Evolutionary conservation across 2,329 filamentous ascomycete species (phyloP).

Genomic region (Beauveria brongniartii): DNA sequence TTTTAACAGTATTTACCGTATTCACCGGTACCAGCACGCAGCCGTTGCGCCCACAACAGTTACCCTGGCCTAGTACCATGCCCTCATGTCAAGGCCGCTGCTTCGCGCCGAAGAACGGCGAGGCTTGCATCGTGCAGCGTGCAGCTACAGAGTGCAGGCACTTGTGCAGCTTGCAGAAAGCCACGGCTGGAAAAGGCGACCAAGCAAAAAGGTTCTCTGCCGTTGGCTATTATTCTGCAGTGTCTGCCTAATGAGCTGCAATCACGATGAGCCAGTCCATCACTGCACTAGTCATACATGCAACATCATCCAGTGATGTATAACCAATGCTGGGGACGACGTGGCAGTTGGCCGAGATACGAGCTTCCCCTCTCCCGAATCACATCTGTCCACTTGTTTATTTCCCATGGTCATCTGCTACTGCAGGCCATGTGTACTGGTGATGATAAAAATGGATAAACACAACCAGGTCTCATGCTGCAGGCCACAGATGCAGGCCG

Average conservation of each 20-base stretch:
- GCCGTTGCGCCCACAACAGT: not conserved
- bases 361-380: not conserved
- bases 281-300: not conserved
- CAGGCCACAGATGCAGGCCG: constrained; percentile 10
- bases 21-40: no score
- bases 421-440: not conserved
- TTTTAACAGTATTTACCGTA: no score
- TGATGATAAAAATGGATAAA: constrained; percentile 1
- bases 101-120: constrained; percentile 8
- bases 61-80: not conserved
- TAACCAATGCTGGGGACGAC: constrained; percentile 1
- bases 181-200: constrained; percentile 8
- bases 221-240: not conserved
- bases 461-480: constrained; percentile 4
- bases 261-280: not conserved
- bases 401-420: constrained; percentile 5
- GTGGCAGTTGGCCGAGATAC: not conserved
- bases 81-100: not conserved
- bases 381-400: not conserved
- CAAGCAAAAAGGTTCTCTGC: not conserved
- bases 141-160: constrained; percentile 1
- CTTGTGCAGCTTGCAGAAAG: constrained; percentile 6
- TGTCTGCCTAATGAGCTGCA: not conserved
- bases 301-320: not conserved
- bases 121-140: constrained; percentile 11